Base-by-base conservation (phyloP, 2,329 filamentous ascomycete genomes). In the Xylariaceae sp. region DNA sequence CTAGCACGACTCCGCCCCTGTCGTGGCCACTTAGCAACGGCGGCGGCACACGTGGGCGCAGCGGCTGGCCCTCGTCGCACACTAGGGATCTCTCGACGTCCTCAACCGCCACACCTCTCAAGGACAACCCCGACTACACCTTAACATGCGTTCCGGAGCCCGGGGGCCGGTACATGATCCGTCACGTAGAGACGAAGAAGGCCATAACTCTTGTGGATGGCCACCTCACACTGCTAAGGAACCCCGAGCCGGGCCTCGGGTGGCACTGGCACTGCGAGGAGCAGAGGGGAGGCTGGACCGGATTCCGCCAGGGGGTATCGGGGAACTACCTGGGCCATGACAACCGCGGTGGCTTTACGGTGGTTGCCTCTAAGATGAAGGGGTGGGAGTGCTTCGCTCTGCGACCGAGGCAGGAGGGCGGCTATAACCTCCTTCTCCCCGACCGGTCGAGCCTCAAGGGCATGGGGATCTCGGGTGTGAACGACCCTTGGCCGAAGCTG, bases 201-300 rank as follows among this genome's bases (percentile, higher is more conserved):
- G 37, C 30, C 0, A 28, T 51, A 4, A 38, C 35, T 2, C 17
- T 48, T 1, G 14, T 19, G 2, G 15, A 32, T 11, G 47, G 41
- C 3, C 11, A n/a, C 1, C 21, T 44, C 15, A 37, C 35, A 6
- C 29, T 44, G 5, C 3, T 9, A 9, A 5, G 1, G 2, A 34
- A 41, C 4, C 12, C 19, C 3, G 36, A 36, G 13, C 29, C 28
- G 0, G 18, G 34, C 5, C 47, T 43, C 4, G 49, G 49, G 1
- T 51, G 47, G 45, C 43, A 44, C 2, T 51, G 45, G 47, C 16
- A 14, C 11, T 50, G 43, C 32, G 33, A 30, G 15, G 45, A 48
- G 14, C 23, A 13, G 5, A 3, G 3, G 1, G 26, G 39, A 5
- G 41, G 45, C 3, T 51, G 36, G 40, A 17, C 48, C 11, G 40